These are phyloP conservation scores for Pterocarpus macrocarpus DNA, from an alignment of 306 rosid species.

Conservation along the genomic window DNA sequence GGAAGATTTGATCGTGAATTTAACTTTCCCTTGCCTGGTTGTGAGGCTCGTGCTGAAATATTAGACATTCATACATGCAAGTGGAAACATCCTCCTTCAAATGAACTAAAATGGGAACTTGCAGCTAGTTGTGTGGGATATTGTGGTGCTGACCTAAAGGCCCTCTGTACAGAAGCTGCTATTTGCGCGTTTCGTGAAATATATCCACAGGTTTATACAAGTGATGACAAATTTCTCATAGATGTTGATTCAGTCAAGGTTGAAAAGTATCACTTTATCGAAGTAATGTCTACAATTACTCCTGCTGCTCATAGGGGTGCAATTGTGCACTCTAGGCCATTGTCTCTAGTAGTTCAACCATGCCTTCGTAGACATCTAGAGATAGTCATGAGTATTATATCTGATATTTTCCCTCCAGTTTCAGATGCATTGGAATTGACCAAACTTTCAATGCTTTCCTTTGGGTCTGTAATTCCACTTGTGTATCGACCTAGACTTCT, in stretches of 20 bases:
- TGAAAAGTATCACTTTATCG: constrained; percentile 87
- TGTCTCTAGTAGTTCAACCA: constrained; percentile 90
- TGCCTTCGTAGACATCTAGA: constrained; percentile 80
- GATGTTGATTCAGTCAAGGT: constrained; percentile 94
- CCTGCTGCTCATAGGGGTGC: constrained; percentile 99
- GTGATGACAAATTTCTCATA: constrained; percentile 94
- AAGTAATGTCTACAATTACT: constrained; percentile 96
- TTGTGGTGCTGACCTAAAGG: constrained; percentile 98
- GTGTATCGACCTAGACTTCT: constrained; percentile 95
- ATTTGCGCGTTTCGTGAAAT: constrained; percentile 92
- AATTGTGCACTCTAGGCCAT: constrained; percentile 90
- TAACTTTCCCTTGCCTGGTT: constrained; percentile 92
- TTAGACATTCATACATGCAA: constrained; percentile 93
- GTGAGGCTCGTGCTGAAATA: constrained; percentile 96
- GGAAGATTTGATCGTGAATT: constrained; percentile 99
- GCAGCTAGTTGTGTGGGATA: constrained; percentile 98
- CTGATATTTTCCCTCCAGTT: constrained; percentile 78
- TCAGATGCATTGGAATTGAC: constrained; percentile 74
- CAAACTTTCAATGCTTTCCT: constrained; percentile 85
- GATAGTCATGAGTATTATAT: constrained; percentile 72
- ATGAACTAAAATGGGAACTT: constrained; percentile 80
- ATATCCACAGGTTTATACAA: constrained; percentile 94
- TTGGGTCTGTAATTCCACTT: constrained; percentile 90
- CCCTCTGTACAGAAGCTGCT: constrained; percentile 99
- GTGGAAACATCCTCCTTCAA: constrained; percentile 91